A percentile compares a stretch with the other conserved stretches of the same genome.
phyloP scores from a whole-genome alignment of 2,329 filamentous ascomycete genomes.

The Pyrenochaeta sp. region DNA sequence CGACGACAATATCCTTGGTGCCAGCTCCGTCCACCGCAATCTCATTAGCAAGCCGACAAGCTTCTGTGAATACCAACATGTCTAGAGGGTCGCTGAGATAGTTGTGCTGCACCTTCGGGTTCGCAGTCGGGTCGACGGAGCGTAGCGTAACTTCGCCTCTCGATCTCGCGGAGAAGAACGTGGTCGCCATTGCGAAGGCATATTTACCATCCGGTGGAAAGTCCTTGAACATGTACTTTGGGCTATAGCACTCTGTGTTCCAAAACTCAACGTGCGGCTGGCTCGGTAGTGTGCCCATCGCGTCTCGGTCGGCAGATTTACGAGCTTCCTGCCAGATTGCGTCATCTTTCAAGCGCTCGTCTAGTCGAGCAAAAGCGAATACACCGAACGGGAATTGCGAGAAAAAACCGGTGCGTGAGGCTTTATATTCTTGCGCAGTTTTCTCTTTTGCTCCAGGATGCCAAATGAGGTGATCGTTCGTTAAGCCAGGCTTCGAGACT shows the following conservation, averaged over 20 bases:
- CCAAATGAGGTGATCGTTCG: constrained; percentile 63
- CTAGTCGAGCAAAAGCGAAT: constrained; percentile 67
- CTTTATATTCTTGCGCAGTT: constrained; percentile 63
- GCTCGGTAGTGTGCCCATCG: constrained; percentile 64
- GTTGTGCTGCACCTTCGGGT: constrained; percentile 64
- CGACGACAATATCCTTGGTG: constrained; percentile 65
- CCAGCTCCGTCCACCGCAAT: constrained; percentile 64
- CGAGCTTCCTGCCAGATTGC: constrained; percentile 62
- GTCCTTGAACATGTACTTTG: constrained; percentile 63
- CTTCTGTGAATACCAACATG: constrained; percentile 64
- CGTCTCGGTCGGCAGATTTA: constrained; percentile 58
- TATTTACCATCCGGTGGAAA: constrained; percentile 61
- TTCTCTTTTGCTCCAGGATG: constrained; percentile 60
- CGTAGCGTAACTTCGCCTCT: constrained; percentile 62
- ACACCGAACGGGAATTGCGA: constrained; percentile 68
- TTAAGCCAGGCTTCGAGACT: constrained; percentile 61
- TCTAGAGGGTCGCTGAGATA: constrained; percentile 66
- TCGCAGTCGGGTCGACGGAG: constrained; percentile 56
- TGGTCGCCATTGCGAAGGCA: constrained; percentile 65
- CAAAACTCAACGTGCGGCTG: constrained; percentile 70
- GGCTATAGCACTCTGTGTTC: constrained; percentile 67
- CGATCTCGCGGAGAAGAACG: constrained; percentile 64
- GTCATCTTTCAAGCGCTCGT: constrained; percentile 59
- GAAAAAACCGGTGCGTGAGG: constrained; percentile 64
- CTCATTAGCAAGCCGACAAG: constrained; percentile 65